A percentile compares a stretch with the other conserved stretches of the same genome.
Conservation (phyloP, 164 flowering plant genomes). For the Aristolochia californica region DNA sequence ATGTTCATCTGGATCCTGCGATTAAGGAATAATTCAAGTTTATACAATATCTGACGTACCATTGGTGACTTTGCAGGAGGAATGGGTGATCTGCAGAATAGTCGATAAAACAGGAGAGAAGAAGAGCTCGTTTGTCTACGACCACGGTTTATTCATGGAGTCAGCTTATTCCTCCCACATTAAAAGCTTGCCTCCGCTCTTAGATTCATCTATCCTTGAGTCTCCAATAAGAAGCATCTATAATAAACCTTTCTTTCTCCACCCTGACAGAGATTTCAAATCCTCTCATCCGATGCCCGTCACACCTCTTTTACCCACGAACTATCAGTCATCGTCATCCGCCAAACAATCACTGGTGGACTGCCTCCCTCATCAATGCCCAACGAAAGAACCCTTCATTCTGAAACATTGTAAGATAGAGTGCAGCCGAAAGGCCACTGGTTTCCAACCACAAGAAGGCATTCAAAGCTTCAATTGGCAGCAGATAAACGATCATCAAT, state of each 20-base stretch:
- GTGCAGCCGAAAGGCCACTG: slow-evolving; percentile 7
- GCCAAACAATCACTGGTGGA: slow-evolving; percentile 5
- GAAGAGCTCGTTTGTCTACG: slow-evolving; percentile 24
- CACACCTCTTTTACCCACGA: slow-evolving; percentile 5
- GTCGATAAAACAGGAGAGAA: slow-evolving; percentile 41
- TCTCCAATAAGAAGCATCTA: slow-evolving; percentile 7
- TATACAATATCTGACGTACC: background rate
- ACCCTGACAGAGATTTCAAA: slow-evolving; percentile 16
- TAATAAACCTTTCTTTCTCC: slow-evolving; percentile 9
- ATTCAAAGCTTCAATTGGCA: slow-evolving; percentile 8
- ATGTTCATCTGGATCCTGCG: too few relatives aligned
- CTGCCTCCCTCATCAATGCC: slow-evolving; percentile 27
- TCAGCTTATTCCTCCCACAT: slow-evolving; percentile 8
- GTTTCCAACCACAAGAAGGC: slow-evolving; percentile 13
- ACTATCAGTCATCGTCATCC: slow-evolving; percentile 8
- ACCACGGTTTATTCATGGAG: slow-evolving; percentile 15
- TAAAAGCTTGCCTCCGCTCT: slow-evolving; percentile 20
- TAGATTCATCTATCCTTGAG: slow-evolving; percentile 18
- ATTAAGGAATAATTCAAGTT: too few relatives aligned
- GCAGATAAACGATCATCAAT: slow-evolving; percentile 10
- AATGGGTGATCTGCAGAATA: slow-evolving; percentile 82
- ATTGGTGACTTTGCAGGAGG: slow-evolving; percentile 42
- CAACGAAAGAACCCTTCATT: slow-evolving; percentile 8
- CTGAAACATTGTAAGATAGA: slow-evolving; percentile 37
- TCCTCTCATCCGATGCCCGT: slow-evolving; percentile 15